These are phyloP conservation scores for Cadophora sp. DNA, from an alignment of 2,329 filamentous ascomycete genomes.

Conservation along the genomic window DNA sequence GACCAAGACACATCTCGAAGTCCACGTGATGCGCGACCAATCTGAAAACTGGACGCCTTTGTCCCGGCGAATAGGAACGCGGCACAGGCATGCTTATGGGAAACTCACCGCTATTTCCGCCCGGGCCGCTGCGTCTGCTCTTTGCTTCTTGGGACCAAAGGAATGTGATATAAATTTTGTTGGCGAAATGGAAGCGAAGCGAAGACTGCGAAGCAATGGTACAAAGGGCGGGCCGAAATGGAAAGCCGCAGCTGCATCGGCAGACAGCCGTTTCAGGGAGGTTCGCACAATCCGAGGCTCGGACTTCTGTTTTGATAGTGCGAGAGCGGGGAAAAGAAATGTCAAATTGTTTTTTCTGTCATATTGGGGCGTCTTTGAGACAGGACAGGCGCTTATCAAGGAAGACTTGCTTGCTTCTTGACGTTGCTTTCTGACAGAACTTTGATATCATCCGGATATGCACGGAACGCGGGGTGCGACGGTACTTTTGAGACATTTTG, in stretches of 20 bases:
- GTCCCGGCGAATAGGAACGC: not conserved
- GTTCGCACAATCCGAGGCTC: slow-evolving; percentile 13
- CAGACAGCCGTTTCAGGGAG: slow-evolving; percentile 29
- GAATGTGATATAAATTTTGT: slow-evolving; percentile 24
- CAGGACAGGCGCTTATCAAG: slow-evolving; percentile 11
- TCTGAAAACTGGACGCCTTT: not conserved
- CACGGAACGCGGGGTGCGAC: slow-evolving; percentile 2
- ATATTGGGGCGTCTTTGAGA: slow-evolving; percentile 25
- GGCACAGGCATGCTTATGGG: not conserved
- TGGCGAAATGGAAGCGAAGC: slow-evolving; percentile 21
- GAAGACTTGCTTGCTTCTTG: slow-evolving; percentile 13
- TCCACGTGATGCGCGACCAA: not conserved
- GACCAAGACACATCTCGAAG: not conserved
- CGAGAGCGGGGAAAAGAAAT: slow-evolving; percentile 1
- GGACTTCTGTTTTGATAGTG: not conserved
- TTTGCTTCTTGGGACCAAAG: slow-evolving; percentile 19
- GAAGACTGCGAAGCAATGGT: not conserved
- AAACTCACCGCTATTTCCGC: slow-evolving; percentile 34
- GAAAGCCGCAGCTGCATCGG: slow-evolving; percentile 29
- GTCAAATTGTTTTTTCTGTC: slow-evolving; percentile 22
- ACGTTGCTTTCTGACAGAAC: slow-evolving; percentile 12
- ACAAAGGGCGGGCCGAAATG: slow-evolving; percentile 27
- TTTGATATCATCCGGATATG: not conserved
- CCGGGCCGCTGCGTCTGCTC: slow-evolving; percentile 26
- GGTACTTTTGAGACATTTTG: slow-evolving; percentile 18